Percentiles rank a stretch among this genome's conserved stretches.
phyloP scores from a whole-genome alignment of 139 green algal genomes.

The Tetraselmis chui region DNA sequence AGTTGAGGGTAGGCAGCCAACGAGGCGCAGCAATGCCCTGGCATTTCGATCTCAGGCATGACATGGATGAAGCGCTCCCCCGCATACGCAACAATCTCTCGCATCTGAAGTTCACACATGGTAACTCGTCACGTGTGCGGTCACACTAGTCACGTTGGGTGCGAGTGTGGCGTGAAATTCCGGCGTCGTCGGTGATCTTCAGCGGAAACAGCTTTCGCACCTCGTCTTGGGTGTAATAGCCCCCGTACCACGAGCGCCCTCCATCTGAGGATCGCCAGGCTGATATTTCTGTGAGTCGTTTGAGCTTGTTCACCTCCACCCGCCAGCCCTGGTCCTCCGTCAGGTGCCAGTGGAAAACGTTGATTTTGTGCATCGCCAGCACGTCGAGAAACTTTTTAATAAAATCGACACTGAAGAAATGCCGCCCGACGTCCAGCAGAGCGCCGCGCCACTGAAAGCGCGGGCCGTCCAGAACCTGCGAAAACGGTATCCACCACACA shows the following conservation, averaged over 20 bases:
- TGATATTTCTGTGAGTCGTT: slow-evolving; percentile 44
- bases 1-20: slow-evolving; percentile 56
- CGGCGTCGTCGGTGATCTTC: too few relatives aligned
- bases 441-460: slow-evolving; percentile 49
- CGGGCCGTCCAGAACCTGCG: slow-evolving; percentile 39
- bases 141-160: too few relatives aligned
- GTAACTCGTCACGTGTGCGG: too few relatives aligned
- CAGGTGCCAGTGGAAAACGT: slow-evolving; percentile 58
- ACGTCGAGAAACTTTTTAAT: slow-evolving; percentile 46
- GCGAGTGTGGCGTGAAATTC: too few relatives aligned
- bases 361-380: slow-evolving; percentile 52
- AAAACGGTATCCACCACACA: too few relatives aligned
- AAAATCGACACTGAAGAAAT: slow-evolving; percentile 46
- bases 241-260: slow-evolving; percentile 26
- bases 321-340: slow-evolving; percentile 66
- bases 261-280: slow-evolving; percentile 26
- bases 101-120: slow-evolving; percentile 33
- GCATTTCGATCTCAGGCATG: slow-evolving; percentile 62
- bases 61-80: slow-evolving; percentile 40
- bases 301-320: slow-evolving; percentile 41
- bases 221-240: slow-evolving; percentile 52
- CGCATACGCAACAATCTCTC: slow-evolving; percentile 46
- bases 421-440: slow-evolving; percentile 53
- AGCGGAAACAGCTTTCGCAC: too few relatives aligned
- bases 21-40: slow-evolving; percentile 51